Base-by-base conservation (phyloP, 129 eudicot species). In the Oenanthe sinensis region DNA sequence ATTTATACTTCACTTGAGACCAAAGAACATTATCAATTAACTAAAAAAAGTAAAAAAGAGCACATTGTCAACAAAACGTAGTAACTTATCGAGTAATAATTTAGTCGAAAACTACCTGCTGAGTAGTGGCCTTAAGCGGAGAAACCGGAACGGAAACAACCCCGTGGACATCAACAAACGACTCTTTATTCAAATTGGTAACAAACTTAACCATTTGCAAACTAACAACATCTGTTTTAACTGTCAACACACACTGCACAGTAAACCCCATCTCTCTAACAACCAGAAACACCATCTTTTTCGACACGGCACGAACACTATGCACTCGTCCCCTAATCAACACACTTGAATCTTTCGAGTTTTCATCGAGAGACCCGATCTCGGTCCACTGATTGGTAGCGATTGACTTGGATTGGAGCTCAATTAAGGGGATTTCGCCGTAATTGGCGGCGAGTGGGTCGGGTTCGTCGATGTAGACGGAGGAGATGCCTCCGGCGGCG, bases 181-280 rank as follows among this genome's bases (percentile, higher is more conserved):
- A 83, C 46, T 93, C 98, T n/a, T 88, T 82, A 82, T 86, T 88
- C 81, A 93, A 79, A 12, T 77, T 76, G 2, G 82, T 84, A 3
- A 90, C 91, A 30, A 77, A 93, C 82, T 88, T 93, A 7, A 93
- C 91, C 98, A 93, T 93, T 40, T 85, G 90, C n/a, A 85, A 49
- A 45, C 98, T 93, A 42, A 89, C 93, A 30, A 79, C 4, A 24
- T 88, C 96, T 4, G 87, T 85, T 6, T 87, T 84, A 33, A 91
- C 98, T 4, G 88, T 88, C 87, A 93, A 16, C 55, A 93, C 90
- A 80, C 98, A 93, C 78, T 93, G 98, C 3, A 93, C 97, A 0
- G 93, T 91, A 2, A 20, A 85, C 0, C 97, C 96, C 40, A 24
- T 74, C 75, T 93, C 90, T 81, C 98, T 82, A 24, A 93, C 93